These are phyloP conservation scores for Suhomyces sp. DNA, from an alignment of 805 yeast species.

Conservation along the genomic window DNA sequence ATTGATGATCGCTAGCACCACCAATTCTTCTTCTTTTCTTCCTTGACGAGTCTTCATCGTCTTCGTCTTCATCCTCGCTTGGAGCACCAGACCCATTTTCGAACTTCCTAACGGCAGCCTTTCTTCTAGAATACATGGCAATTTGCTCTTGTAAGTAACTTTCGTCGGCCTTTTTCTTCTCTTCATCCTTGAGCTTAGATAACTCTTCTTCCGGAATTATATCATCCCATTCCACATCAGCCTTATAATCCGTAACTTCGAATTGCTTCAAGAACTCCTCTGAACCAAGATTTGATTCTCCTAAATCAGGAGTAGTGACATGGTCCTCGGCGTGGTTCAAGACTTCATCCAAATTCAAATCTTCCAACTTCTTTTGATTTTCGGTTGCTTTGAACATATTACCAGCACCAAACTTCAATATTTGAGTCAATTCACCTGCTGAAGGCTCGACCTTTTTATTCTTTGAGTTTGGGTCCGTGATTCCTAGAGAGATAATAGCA, in stretches of 20 bases:
- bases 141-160: constrained; percentile 85
- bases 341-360: constrained; percentile 92
- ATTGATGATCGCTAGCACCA: constrained; percentile 43
- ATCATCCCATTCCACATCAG: constrained; percentile 98
- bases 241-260: constrained; percentile 97
- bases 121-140: constrained; percentile 79
- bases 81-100: constrained; percentile 24
- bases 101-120: constrained; percentile 66
- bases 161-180: constrained; percentile 82
- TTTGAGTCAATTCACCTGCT: constrained; percentile 83
- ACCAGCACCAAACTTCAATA: constrained; percentile 96
- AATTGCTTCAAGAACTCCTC: constrained; percentile 96
- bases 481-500: constrained; percentile 95
- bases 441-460: constrained; percentile 71
- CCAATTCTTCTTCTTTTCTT: constrained; percentile 31
- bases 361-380: constrained; percentile 93
- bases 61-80: constrained; percentile 29
- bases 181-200: constrained; percentile 85
- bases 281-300: constrained; percentile 97
- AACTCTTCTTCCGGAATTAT: constrained; percentile 95
- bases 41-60: constrained; percentile 32
- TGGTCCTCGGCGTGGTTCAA: constrained; percentile 97
- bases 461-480: constrained; percentile 68
- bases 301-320: constrained; percentile 91
- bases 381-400: constrained; percentile 96